phyloP scores from a whole-genome alignment of 768 basidiomycete genomes.

The Cubamyces sp. region DNA sequence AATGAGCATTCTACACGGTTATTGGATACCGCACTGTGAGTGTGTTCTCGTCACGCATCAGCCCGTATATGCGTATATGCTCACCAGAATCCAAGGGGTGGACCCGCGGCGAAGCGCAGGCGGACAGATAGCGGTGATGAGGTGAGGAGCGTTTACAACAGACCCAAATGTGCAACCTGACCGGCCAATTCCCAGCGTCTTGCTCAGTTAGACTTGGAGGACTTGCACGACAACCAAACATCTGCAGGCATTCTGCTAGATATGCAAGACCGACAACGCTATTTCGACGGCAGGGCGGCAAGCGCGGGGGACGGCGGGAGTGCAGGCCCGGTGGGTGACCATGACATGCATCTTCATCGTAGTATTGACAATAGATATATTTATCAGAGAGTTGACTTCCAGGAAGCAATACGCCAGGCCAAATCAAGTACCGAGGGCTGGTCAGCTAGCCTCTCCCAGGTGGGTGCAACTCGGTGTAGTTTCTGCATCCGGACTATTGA shows the following conservation, averaged over 20 bases:
- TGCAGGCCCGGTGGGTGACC: slow-evolving; percentile 29
- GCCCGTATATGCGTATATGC: slow-evolving; percentile 33
- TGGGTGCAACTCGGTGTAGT: slow-evolving; percentile 33
- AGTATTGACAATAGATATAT: background rate
- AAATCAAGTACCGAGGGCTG: slow-evolving; percentile 56
- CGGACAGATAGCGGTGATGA: slow-evolving; percentile 47
- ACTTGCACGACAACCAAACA: slow-evolving; percentile 72
- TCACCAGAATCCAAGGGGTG: slow-evolving; percentile 44
- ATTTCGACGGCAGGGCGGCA: slow-evolving; percentile 67
- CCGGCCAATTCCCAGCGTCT: slow-evolving; percentile 36
- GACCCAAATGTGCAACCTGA: background rate
- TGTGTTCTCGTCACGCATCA: slow-evolving; percentile 19
- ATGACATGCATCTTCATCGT: background rate
- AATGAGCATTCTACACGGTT: slow-evolving; percentile 96
- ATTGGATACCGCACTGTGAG: slow-evolving; percentile 77
- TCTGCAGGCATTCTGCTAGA: slow-evolving; percentile 77
- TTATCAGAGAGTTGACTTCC: slow-evolving; percentile 53
- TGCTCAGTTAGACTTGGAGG: slow-evolving; percentile 79
- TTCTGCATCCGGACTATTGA: background rate
- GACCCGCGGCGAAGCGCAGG: slow-evolving; percentile 61
- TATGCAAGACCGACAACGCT: slow-evolving; percentile 84
- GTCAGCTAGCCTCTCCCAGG: slow-evolving; percentile 61
- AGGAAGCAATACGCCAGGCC: slow-evolving; percentile 50
- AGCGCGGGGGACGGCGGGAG: slow-evolving; percentile 17
- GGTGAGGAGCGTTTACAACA: slow-evolving; percentile 39